Conservation (phyloP, 2,329 filamentous ascomycete species). For the Dothidotthia symphoricarpi region DNA sequence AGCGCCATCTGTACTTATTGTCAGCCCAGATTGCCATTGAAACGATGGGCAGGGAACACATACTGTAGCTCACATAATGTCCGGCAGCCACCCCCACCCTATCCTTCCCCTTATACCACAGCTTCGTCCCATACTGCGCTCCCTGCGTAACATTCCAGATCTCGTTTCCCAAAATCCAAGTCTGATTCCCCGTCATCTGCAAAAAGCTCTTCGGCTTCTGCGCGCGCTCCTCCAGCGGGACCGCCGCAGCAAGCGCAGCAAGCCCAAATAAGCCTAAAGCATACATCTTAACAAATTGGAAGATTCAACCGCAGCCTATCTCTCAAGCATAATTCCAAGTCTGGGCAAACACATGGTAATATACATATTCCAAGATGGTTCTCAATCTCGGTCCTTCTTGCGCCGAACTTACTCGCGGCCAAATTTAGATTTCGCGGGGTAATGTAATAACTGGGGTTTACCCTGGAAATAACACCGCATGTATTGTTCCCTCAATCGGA, state of each 20-base stretch:
- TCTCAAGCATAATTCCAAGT: too few species aligned
- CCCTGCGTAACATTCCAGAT: constrained; percentile 47
- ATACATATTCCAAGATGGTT: too few species aligned
- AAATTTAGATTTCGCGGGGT: constrained; percentile 10
- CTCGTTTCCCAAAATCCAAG: constrained; percentile 43
- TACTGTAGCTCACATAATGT: constrained; percentile 50
- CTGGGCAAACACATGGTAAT: too few species aligned
- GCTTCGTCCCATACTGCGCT: constrained; percentile 40
- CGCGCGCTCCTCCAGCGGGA: constrained; percentile 20
- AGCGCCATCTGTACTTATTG: constrained; percentile 44
- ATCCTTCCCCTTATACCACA: constrained; percentile 46
- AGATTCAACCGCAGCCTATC: too few species aligned
- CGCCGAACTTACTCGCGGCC: constrained; percentile 16
- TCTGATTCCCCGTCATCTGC: constrained; percentile 33
- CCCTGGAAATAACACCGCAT: constrained; percentile 11
- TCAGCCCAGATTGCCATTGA: constrained; percentile 3
- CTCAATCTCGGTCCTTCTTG: constrained; percentile 18
- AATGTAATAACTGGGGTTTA: constrained; percentile 2
- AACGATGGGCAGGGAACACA: constrained; percentile 2
- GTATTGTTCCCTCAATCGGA: constrained; percentile 29
- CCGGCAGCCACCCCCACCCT: constrained; percentile 44
- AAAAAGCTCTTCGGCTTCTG: constrained; percentile 35
- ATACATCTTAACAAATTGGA: too few species aligned
- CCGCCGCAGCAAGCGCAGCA: constrained; percentile 16
- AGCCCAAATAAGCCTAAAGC: constrained; percentile 17